Conservation (phyloP, 2,329 filamentous ascomycete genomes). For the Exophiala sp. region DNA sequence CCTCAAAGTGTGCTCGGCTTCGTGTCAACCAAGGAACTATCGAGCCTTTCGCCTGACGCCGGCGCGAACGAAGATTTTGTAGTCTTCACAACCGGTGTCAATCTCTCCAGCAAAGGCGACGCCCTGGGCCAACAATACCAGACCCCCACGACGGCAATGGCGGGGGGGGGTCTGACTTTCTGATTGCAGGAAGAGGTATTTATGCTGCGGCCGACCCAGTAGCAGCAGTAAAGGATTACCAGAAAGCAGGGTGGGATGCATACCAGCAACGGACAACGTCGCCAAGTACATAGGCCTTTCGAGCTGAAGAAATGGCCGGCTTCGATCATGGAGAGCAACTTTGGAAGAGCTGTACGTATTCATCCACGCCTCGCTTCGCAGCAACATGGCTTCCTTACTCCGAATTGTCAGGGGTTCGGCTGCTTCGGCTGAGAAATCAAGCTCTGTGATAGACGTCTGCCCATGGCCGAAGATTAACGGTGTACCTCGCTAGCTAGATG, state of each 20-base stretch:
- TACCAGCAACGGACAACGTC: slow-evolving; percentile 31
- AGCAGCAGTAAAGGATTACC: slow-evolving; percentile 41
- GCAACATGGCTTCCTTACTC: not conserved
- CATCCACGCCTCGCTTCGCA: not conserved
- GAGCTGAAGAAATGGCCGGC: not conserved
- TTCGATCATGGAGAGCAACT: not conserved
- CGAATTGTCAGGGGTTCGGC: no score
- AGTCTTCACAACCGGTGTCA: slow-evolving; percentile 46
- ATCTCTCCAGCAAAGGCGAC: slow-evolving; percentile 44
- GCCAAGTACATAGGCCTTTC: slow-evolving; percentile 2
- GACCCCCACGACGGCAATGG: slow-evolving; percentile 42
- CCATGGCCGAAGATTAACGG: no score
- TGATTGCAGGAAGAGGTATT: slow-evolving; percentile 45
- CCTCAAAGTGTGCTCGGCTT: slow-evolving; percentile 43
- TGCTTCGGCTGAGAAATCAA: not conserved
- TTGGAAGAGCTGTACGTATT: no score
- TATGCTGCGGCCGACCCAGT: slow-evolving; percentile 43
- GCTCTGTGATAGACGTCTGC: no score
- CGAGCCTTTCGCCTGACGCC: slow-evolving; percentile 33
- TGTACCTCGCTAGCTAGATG: no score
- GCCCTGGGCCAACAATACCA: slow-evolving; percentile 46
- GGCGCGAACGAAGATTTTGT: slow-evolving; percentile 40
- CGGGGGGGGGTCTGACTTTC: slow-evolving; percentile 44
- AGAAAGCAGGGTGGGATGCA: slow-evolving; percentile 43
- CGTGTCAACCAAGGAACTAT: slow-evolving; percentile 40